Conservation (phyloP, 805 yeast genomes). For the Cyberlindnera veronae region DNA sequence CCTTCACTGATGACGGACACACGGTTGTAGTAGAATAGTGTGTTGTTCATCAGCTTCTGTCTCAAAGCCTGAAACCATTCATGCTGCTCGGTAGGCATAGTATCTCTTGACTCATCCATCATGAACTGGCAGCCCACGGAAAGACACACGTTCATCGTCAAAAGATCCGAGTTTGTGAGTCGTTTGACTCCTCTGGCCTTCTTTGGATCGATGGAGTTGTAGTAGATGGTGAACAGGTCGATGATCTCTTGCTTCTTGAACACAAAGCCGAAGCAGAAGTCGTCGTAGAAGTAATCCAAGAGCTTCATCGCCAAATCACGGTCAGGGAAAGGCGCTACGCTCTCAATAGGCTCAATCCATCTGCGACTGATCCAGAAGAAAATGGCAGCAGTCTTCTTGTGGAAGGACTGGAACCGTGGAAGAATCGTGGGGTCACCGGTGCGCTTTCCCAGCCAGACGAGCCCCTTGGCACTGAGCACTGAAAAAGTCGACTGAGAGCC, state of each 20-base stretch:
- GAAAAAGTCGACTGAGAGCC: slow-evolving; percentile 32
- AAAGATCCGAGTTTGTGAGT: slow-evolving; percentile 30
- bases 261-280: slow-evolving; percentile 11
- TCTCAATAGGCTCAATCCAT: slow-evolving; percentile 36
- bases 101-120: neutral
- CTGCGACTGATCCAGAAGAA: slow-evolving; percentile 22
- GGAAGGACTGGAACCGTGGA: slow-evolving; percentile 25
- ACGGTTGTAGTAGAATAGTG: slow-evolving; percentile 52
- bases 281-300: slow-evolving; percentile 11
- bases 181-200: slow-evolving; percentile 6
- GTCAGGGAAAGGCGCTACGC: slow-evolving; percentile 30
- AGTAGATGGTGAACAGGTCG: slow-evolving; percentile 21
- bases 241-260: slow-evolving; percentile 17
- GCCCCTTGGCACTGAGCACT: slow-evolving; percentile 38
- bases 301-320: slow-evolving; percentile 22
- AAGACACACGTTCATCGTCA: slow-evolving; percentile 31
- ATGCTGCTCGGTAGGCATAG: slow-evolving; percentile 2
- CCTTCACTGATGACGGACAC: slow-evolving; percentile 50
- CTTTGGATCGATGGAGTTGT: slow-evolving; percentile 10
- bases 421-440: slow-evolving; percentile 19
- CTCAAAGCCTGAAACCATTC: slow-evolving; percentile 26
- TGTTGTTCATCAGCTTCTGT: slow-evolving; percentile 32
- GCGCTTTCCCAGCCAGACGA: slow-evolving; percentile 35
- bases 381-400: slow-evolving; percentile 16
- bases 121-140: slow-evolving; percentile 21